Evolutionary conservation across 305 asterid genomes (phyloP).

Genomic region (Fraxinus albicans): DNA sequence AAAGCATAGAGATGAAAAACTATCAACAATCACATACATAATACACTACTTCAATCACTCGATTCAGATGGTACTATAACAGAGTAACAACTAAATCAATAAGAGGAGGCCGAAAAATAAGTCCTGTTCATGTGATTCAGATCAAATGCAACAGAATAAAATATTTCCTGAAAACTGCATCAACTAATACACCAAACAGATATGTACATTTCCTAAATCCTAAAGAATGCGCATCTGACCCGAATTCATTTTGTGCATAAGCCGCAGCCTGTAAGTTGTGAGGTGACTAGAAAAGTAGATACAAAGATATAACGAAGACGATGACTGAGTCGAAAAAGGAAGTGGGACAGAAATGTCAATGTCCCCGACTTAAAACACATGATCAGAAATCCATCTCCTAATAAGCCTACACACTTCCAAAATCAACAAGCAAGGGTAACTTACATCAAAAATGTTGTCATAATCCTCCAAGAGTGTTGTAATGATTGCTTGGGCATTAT

Average conservation of each 20-base stretch:
- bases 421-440: slow-evolving; percentile 32
- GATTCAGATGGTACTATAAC: slow-evolving; percentile 5
- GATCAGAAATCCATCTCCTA: not conserved
- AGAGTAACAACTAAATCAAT: slow-evolving; percentile 4
- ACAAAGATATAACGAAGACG: slow-evolving; percentile 13
- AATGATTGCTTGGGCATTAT: slow-evolving; percentile 90
- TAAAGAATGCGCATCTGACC: slow-evolving; percentile 11
- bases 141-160: slow-evolving; percentile 11
- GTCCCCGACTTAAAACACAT: not conserved
- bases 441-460: slow-evolving; percentile 74
- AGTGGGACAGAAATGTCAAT: slow-evolving; percentile 5
- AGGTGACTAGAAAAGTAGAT: slow-evolving; percentile 6
- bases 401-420: slow-evolving; percentile 11
- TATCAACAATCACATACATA: not conserved
- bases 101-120: slow-evolving; percentile 4
- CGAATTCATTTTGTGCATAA: slow-evolving; percentile 6
- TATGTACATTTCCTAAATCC: not conserved
- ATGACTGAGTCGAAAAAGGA: slow-evolving; percentile 6
- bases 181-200: slow-evolving; percentile 17
- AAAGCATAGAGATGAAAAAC: slow-evolving; percentile 10
- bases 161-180: slow-evolving; percentile 7
- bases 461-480: slow-evolving; percentile 92
- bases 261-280: slow-evolving; percentile 5
- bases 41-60: slow-evolving; percentile 15
- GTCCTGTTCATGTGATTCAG: slow-evolving; percentile 10